These are phyloP conservation scores for Didymella keratinophila DNA, from an alignment of 2,329 filamentous ascomycete species.

Conservation along the genomic window DNA sequence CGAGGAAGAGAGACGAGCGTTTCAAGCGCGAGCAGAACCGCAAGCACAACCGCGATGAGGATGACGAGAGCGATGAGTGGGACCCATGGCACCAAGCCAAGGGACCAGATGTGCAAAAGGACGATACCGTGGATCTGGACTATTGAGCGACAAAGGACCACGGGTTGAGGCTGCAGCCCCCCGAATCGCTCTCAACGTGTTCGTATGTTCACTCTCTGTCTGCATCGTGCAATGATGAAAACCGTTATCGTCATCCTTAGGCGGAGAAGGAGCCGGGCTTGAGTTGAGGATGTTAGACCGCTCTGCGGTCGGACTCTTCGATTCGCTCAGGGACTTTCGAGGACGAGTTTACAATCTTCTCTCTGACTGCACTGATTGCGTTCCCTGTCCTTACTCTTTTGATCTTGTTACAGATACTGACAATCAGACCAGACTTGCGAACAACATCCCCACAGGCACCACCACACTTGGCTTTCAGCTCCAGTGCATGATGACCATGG, in stretches of 20 bases:
- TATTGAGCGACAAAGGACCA: slow-evolving; percentile 48
- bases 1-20: slow-evolving; percentile 35
- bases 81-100: slow-evolving; percentile 56
- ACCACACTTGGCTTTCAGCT: too few relatives aligned
- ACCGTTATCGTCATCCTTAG: slow-evolving; percentile 97
- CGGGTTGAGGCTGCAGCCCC: not conserved
- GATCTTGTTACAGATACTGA: too few relatives aligned
- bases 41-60: slow-evolving; percentile 22
- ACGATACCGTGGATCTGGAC: slow-evolving; percentile 55
- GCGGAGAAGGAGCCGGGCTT: slow-evolving; percentile 62
- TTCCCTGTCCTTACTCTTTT: too few relatives aligned
- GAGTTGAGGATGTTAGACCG: slow-evolving; percentile 33
- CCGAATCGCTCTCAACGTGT: not conserved
- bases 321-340: slow-evolving; percentile 34
- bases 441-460: too few relatives aligned
- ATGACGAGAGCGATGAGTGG: slow-evolving; percentile 50
- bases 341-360: slow-evolving; percentile 50
- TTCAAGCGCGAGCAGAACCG: slow-evolving; percentile 29
- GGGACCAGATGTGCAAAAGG: slow-evolving; percentile 54
- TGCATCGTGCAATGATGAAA: slow-evolving; percentile 75
- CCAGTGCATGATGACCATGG: too few relatives aligned
- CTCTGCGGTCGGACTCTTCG: slow-evolving; percentile 30
- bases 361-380: slow-evolving; percentile 38
- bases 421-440: too few relatives aligned
- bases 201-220: slow-evolving; percentile 14